Base-by-base conservation (phyloP, 2,329 filamentous ascomycete species). In the Aspergillus luchuensis region DNA sequence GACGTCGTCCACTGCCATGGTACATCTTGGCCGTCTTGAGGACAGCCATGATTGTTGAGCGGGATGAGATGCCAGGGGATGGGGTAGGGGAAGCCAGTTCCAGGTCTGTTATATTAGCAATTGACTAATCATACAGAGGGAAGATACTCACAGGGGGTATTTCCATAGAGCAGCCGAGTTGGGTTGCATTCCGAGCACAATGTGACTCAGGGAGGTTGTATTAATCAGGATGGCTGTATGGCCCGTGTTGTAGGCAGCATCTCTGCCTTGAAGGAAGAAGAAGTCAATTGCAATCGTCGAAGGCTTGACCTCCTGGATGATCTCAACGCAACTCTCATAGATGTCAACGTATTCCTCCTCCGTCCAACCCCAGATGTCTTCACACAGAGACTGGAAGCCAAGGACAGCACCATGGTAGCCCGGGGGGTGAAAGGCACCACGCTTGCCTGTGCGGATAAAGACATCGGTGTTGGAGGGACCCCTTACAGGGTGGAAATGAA, bases 171-270 rank as follows among this genome's bases (percentile, higher is more conserved):
- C 66, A 5, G 63, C 70, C 5, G 63, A 66, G 23, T 67, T 67
- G 2, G 79, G 77, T 61, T 84, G 81, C 33, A 73, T 61, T 41
- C 15, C 77, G 61, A 63, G 64, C 49, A 39, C 80, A 65, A 66
- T 79, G 77, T 59, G 81, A 73, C 66, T 81, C 70, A 72, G 79
- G 65, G 45, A 80, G 39, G 81, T 83, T 1, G 81, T 81, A 51
- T 77, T 79, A 6, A 84, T 68, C 1, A 81, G 67, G 0, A 77
- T 70, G 8, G 73, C 75, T 5, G 73, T 73, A 36, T 74, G 63
- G 0, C 69, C 69, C 2, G 74, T 57, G 4, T 74, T 72, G 25
- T 74, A 76, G 54, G 76, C 80, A 1, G 79, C 80, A 36, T 82
- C 79, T 7, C 80, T 59, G 0, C 68, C 81, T 17, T 80, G 78